Conservation (phyloP, 1,284 basidiomycete species). For the Leucocoprinus gongylophorus region DNA sequence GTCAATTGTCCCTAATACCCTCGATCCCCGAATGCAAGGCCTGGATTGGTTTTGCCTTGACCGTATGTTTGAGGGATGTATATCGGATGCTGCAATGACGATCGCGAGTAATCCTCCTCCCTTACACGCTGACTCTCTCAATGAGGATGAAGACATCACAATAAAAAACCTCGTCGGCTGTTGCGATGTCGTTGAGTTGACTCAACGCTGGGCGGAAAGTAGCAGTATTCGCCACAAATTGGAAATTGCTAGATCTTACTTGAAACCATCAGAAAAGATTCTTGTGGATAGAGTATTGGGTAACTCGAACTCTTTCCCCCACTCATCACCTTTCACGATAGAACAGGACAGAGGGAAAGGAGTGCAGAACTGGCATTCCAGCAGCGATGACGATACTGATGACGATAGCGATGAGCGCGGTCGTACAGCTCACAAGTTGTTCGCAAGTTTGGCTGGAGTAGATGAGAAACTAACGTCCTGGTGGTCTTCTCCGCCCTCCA, state of each 20-base stretch:
- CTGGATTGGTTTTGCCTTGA: conserved; percentile 69
- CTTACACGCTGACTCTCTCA: conserved; percentile 17
- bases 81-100: conserved; percentile 26
- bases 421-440: conserved; percentile 44
- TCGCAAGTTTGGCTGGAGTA: conserved; percentile 32
- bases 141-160: conserved; percentile 39
- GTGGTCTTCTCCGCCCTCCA: conserved; percentile 26
- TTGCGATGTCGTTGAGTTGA: conserved; percentile 35
- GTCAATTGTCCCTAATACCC: conserved; percentile 72
- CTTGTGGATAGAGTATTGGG: conserved; percentile 25
- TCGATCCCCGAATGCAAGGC: conserved; percentile 52
- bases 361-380: conserved; percentile 6
- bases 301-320: conserved; percentile 17
- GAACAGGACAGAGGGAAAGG: conserved; percentile 20
- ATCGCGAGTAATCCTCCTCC: conserved; percentile 8
- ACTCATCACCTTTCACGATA: neutral
- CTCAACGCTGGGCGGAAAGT: conserved; percentile 47
- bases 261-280: conserved; percentile 28
- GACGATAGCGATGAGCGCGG: conserved; percentile 39
- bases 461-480: conserved; percentile 27
- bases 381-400: conserved; percentile 40
- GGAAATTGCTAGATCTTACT: conserved; percentile 37
- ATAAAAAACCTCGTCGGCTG: conserved; percentile 56
- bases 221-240: conserved; percentile 39
- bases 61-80: conserved; percentile 53